Conservation (phyloP, 1,284 basidiomycete genomes). For the Naganishia liquefaciens region DNA sequence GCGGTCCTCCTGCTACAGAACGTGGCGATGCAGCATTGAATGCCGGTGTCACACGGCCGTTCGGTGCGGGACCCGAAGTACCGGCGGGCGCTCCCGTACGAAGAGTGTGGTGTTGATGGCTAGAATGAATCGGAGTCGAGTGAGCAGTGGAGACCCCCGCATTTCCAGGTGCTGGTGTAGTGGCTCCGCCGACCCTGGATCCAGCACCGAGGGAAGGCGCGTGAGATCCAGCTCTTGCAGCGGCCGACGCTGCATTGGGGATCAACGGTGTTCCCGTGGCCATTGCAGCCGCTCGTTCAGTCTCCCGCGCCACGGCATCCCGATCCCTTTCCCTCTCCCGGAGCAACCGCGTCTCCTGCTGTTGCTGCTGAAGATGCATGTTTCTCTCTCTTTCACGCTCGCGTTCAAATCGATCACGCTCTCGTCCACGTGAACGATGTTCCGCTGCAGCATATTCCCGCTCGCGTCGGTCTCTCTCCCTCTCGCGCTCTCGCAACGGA, state of each 20-base stretch:
- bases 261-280: slow-evolving; percentile 6
- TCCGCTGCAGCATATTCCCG: slow-evolving; percentile 17
- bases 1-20: not conserved
- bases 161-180: not conserved
- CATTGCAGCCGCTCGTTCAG: not conserved
- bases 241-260: not conserved
- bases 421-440: slow-evolving; percentile 23
- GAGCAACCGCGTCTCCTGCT: not conserved
- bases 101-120: slow-evolving; percentile 3
- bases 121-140: not conserved
- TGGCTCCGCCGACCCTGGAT: not conserved
- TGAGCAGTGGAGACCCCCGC: not conserved
- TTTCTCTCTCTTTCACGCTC: slow-evolving; percentile 23
- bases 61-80: not conserved
- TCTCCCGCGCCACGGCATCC: not conserved
- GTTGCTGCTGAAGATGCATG: slow-evolving; percentile 2
- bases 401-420: slow-evolving; percentile 16
- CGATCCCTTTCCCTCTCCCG: not conserved
- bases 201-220: not conserved
- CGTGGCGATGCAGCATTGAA: not conserved
- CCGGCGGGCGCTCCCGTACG: not conserved
- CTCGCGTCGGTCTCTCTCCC: slow-evolving; percentile 1
- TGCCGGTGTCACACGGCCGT: slow-evolving; percentile 9
- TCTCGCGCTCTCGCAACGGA: slow-evolving; percentile 9
- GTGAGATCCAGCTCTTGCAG: not conserved